Conservation (phyloP, 441 rosid species). For the Caryocar brasiliense region DNA sequence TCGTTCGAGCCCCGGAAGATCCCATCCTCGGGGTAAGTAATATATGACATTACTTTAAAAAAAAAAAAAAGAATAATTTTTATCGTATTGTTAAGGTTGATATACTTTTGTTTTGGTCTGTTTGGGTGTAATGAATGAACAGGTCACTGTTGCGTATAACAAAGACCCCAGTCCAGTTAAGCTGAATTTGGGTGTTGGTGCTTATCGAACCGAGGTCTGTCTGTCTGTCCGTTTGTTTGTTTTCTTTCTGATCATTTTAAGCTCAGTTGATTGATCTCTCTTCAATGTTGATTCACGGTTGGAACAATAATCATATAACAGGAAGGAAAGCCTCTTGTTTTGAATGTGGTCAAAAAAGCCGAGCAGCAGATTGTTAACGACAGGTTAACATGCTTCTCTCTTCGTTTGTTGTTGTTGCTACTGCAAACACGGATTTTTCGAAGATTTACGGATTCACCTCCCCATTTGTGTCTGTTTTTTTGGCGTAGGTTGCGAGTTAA, state of each 20-base stretch:
- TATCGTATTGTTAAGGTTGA: background rate
- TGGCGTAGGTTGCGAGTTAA: slow-evolving; percentile 57
- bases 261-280: too few species aligned
- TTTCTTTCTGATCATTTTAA: background rate
- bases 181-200: slow-evolving; percentile 93
- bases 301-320: slow-evolving; percentile 18
- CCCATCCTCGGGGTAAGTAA: slow-evolving; percentile 76
- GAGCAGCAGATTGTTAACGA: slow-evolving; percentile 83
- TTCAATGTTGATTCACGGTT: background rate
- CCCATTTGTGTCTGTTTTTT: slow-evolving; percentile 1
- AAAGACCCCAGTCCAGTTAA: slow-evolving; percentile 84
- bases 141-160: slow-evolving; percentile 88
- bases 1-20: slow-evolving; percentile 86
- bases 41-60: background rate
- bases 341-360: slow-evolving; percentile 82
- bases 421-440: background rate
- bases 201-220: slow-evolving; percentile 83
- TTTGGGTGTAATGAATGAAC: background rate
- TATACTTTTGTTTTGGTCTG: background rate
- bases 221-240: background rate
- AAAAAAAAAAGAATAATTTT: too few species aligned
- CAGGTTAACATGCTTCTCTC: slow-evolving; percentile 29
- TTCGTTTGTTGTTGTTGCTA: background rate
- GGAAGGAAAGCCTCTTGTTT: slow-evolving; percentile 97
- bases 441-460: background rate